Conservation (phyloP, 2,329 filamentous ascomycete species). For the Macrophomina phaseolina region DNA sequence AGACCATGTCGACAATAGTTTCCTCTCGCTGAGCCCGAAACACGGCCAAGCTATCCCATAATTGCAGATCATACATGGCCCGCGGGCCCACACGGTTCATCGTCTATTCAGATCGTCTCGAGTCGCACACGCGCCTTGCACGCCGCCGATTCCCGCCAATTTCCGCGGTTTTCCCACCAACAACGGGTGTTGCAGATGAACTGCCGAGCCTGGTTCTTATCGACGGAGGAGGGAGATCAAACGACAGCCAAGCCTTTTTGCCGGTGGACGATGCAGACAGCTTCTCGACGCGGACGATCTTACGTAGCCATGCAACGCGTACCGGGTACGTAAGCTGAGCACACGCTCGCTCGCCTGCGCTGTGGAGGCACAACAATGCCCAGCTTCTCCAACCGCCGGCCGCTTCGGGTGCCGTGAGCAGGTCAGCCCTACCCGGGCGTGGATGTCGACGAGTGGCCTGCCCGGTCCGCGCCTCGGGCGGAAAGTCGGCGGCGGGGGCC, state of each 20-base stretch:
- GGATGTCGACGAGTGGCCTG: neutral
- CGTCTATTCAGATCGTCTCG: neutral
- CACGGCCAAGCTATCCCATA: neutral
- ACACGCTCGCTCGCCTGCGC: neutral
- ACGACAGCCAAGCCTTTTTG: neutral
- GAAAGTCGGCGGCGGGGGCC: neutral
- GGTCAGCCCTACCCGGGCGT: neutral
- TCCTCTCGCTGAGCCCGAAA: neutral
- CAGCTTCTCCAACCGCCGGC: neutral
- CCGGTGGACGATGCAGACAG: neutral
- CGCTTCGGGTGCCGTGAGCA: neutral
- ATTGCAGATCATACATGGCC: neutral
- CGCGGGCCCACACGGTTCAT: neutral
- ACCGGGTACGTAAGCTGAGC: constrained; percentile 16
- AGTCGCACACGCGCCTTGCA: neutral
- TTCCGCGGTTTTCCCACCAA: neutral
- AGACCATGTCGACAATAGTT: constrained; percentile 6
- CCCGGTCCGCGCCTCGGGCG: neutral
- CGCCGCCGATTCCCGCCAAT: neutral
- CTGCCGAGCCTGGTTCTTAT: neutral
- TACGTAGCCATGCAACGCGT: constrained; percentile 12
- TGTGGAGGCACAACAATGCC: neutral
- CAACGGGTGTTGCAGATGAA: neutral
- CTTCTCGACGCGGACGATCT: neutral
- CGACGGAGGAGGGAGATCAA: neutral